Base-by-base conservation (phyloP, 2,329 filamentous ascomycete species). In the Blastomyces silverae region DNA sequence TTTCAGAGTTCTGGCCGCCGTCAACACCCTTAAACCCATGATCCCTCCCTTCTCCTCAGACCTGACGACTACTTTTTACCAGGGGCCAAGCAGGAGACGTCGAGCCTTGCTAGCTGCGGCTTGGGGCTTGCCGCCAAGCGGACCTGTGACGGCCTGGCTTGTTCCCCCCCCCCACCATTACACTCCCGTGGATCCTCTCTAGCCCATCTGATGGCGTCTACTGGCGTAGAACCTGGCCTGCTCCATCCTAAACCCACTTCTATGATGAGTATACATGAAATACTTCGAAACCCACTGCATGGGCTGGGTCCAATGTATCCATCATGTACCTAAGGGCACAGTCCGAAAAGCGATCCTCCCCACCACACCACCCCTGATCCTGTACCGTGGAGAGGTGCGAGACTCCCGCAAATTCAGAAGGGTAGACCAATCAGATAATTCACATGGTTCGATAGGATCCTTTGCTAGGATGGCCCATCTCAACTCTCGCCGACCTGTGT, bases 271-370 rank as follows among this genome's bases (percentile, higher is more conserved):
- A 58, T 37, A 42, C 31, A 22, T 7, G 56, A 20, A 22, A 25
- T 60, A 60, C 57, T 34, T 60, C 57, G 57, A 46, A 28, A 44
- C 22, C 57, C n/a, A 60, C 22, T n/a, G 5, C 25, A 60, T 46
- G 57, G 57, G 39, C 57, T 25, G 39, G 57, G 57, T 46, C 39
- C 57, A 46, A 46, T n/a, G 57, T 60, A 60, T 46, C 25, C 57
- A 20, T 31, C 57, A 60, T 60, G 57, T 60, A 60, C 57, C 57
- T 42, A 5, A 17, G n/a, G 31, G 46, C 28, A 28, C 28, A 46
- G 22, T 28, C n/a, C n/a, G 25, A 60, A 46, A 39, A 39, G 37
- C 42, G 57, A 48, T 60, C 39, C 42, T 60, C 37, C 37, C n/a
- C 57, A 20, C 25, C 37, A 44, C 57, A 25, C 13, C 57, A 39